A percentile compares a stretch with the other conserved stretches of the same genome.
Conservation (phyloP, 1,139 yeast species). For the Kodamaea alishanica region DNA sequence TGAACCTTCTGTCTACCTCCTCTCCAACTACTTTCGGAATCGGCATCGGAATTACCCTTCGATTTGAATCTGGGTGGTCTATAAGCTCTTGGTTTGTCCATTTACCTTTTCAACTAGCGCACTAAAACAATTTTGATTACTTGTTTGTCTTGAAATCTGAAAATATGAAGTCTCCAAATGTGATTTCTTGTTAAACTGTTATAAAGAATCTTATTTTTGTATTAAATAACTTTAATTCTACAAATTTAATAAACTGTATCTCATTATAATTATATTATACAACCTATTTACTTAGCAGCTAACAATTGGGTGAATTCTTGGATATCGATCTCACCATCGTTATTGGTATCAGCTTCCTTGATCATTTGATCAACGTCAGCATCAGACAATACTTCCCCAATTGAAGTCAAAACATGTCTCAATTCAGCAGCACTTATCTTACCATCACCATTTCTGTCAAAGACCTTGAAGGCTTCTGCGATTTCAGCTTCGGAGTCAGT, state of each 20-base stretch:
- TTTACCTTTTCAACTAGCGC: too few species aligned
- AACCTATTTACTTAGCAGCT: slow-evolving; percentile 37
- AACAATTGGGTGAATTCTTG: slow-evolving; percentile 87
- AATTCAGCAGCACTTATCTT: slow-evolving; percentile 94
- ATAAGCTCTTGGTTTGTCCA: too few species aligned
- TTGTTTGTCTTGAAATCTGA: slow-evolving; percentile 1
- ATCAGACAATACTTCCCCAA: slow-evolving; percentile 70
- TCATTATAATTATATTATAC: not conserved
- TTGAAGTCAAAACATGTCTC: slow-evolving; percentile 70
- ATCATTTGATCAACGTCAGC: slow-evolving; percentile 97
- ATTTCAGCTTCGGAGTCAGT: slow-evolving; percentile 96
- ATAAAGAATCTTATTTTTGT: not conserved
- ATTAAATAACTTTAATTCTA: too few species aligned
- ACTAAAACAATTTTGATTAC: not conserved
- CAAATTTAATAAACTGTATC: too few species aligned
- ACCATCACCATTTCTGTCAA: slow-evolving; percentile 93
- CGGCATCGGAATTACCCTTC: not conserved
- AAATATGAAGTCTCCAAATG: too few species aligned
- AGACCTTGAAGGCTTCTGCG: slow-evolving; percentile 95
- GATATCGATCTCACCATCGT: slow-evolving; percentile 94
- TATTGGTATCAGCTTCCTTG: slow-evolving; percentile 91
- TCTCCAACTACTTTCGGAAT: too few species aligned
- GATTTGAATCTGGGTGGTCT: too few species aligned
- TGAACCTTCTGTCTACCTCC: too few species aligned
- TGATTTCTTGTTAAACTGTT: not conserved